Percentiles rank a stretch among this genome's conserved stretches.
phyloP scores from a whole-genome alignment of 1,284 basidiomycete genomes.

The Irpex rosettiformis region DNA sequence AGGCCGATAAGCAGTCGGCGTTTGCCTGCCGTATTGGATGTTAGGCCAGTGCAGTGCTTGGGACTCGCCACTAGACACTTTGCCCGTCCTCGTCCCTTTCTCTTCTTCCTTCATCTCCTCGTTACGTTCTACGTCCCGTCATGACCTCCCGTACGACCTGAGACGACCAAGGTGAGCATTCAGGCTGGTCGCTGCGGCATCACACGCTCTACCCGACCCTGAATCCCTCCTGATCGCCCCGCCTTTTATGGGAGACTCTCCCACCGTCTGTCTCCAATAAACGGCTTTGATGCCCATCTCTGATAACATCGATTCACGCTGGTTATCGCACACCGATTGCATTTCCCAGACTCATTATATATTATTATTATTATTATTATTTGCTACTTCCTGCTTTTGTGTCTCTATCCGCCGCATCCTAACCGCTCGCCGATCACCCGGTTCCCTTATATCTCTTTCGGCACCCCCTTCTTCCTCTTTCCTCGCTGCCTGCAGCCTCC shows the following conservation, averaged over 20 bases:
- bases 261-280: neutral
- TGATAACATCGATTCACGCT: conserved; percentile 14
- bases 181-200: neutral
- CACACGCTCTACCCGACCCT: neutral
- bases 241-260: neutral
- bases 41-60: too few species aligned
- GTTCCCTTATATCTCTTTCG: conserved; percentile 35
- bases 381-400: conserved; percentile 12
- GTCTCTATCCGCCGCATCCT: conserved; percentile 17
- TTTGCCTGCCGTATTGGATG: too few species aligned
- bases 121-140: conserved; percentile 5
- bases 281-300: conserved; percentile 7
- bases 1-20: neutral
- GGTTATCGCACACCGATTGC: conserved; percentile 2
- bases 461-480: conserved; percentile 30
- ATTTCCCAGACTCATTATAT: conserved; percentile 4
- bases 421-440: conserved; percentile 23
- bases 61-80: neutral
- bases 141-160: conserved; percentile 17
- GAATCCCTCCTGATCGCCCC: conserved; percentile 1
- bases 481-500: conserved; percentile 27
- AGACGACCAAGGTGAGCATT: conserved; percentile 17
- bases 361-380: conserved; percentile 11
- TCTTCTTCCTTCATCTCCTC: conserved; percentile 7
- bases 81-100: conserved; percentile 8